Percentiles rank a stretch among this genome's conserved stretches.
phyloP scores from a whole-genome alignment of 306 rosid genomes.

The Cicer cuneatum region DNA sequence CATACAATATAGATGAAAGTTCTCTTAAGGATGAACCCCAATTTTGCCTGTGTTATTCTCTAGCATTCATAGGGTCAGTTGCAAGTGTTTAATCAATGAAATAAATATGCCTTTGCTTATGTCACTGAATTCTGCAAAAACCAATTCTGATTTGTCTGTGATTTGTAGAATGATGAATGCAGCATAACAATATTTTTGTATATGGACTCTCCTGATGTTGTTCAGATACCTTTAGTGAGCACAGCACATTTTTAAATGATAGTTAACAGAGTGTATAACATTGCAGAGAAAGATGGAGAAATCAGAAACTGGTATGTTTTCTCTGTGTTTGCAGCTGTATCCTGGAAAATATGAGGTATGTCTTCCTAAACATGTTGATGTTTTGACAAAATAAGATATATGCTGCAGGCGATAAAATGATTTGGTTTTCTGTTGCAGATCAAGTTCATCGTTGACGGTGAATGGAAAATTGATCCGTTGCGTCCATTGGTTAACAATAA shows the following conservation, averaged over 20 bases:
- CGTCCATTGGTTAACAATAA: slow-evolving; percentile 65
- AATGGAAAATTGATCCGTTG: slow-evolving; percentile 86
- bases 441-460: slow-evolving; percentile 92
- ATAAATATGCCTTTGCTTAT: slow-evolving; percentile 4
- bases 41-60: not conserved
- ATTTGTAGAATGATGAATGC: slow-evolving; percentile 9
- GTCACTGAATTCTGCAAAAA: slow-evolving; percentile 17
- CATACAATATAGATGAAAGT: slow-evolving; percentile 1
- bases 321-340: slow-evolving; percentile 70
- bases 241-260: slow-evolving; percentile 1
- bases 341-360: slow-evolving; percentile 93
- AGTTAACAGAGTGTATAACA: slow-evolving; percentile 37
- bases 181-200: slow-evolving; percentile 11
- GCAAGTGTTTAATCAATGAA: slow-evolving; percentile 2
- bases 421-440: slow-evolving; percentile 58
- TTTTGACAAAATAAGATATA: slow-evolving; percentile 12
- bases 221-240: not conserved
- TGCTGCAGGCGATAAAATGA: not conserved
- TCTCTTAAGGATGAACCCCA: not conserved
- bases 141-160: slow-evolving; percentile 8
- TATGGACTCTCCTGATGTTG: not conserved
- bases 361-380: slow-evolving; percentile 17
- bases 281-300: slow-evolving; percentile 86
- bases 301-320: slow-evolving; percentile 70
- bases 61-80: slow-evolving; percentile 24